Percentiles rank a stretch among this genome's conserved stretches.
Evolutionary conservation across 2,329 filamentous ascomycete species (phyloP).

Genomic region (Ophiostoma novo-ulmi): DNA sequence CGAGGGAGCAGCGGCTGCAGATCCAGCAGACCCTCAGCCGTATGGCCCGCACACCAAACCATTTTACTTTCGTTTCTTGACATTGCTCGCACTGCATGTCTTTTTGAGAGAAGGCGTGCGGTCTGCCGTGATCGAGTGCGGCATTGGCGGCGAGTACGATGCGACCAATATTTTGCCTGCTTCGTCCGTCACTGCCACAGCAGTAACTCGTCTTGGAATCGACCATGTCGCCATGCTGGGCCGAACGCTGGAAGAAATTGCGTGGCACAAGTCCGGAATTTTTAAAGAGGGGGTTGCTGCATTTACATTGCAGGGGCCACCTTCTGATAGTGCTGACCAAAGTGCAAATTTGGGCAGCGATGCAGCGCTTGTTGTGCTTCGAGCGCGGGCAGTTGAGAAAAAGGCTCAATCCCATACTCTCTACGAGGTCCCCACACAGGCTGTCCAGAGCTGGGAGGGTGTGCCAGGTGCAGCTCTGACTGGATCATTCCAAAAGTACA

Average conservation of each 20-base stretch:
- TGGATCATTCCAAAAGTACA: slow-evolving; percentile 52
- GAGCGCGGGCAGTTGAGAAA: slow-evolving; percentile 51
- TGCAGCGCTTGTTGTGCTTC: slow-evolving; percentile 48
- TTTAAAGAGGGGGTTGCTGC: slow-evolving; percentile 57
- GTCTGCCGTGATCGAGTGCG: slow-evolving; percentile 82
- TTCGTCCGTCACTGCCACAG: slow-evolving; percentile 26
- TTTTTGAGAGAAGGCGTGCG: slow-evolving; percentile 72
- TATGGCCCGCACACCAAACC: slow-evolving; percentile 65
- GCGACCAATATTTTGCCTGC: slow-evolving; percentile 73
- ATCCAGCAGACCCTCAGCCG: slow-evolving; percentile 40
- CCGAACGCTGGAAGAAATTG: slow-evolving; percentile 58
- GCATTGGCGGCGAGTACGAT: slow-evolving; percentile 65
- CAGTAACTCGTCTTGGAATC: slow-evolving; percentile 55
- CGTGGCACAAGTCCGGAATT: slow-evolving; percentile 70
- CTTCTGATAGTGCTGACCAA: background rate
- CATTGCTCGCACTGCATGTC: slow-evolving; percentile 78
- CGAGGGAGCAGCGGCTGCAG: slow-evolving; percentile 35
- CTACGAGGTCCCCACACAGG: slow-evolving; percentile 43
- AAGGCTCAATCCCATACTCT: slow-evolving; percentile 41
- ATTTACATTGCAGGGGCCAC: slow-evolving; percentile 43
- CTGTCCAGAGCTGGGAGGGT: slow-evolving; percentile 44
- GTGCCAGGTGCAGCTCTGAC: slow-evolving; percentile 42
- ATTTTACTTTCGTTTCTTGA: slow-evolving; percentile 88
- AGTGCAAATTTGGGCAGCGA: slow-evolving; percentile 4
- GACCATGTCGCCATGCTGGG: slow-evolving; percentile 63